Evolutionary conservation across 2,329 filamentous ascomycete genomes (phyloP), one percentile per base, ranked within the genome.

Genomic region (Chrysosporium keratinophilum): DNA sequence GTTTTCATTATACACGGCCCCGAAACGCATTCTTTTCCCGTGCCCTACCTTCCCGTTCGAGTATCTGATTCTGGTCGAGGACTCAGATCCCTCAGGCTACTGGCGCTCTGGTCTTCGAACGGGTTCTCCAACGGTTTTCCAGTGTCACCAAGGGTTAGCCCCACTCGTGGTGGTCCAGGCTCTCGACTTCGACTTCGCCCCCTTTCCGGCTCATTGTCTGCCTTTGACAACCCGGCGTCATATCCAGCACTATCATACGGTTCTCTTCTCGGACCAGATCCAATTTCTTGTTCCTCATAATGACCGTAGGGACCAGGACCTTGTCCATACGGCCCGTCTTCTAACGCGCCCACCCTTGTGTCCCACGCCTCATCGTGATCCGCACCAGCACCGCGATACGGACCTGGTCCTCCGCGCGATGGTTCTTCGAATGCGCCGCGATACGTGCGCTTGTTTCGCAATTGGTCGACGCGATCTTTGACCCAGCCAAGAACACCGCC

Each of bases 311-410:
- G 71, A 1, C 79, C 79, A 65, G 83, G 82, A 1, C 50, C 57
- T 11, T 70, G 72, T 64, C 85, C 82, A 15, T 83, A 80, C 2
- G 50, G 50, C 9, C 50, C 50, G 17, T 52, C 50, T 67, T 90
- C 87, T 61, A 50, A 34, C 15, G 82, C 77, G 55, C 85, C 86
- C 3, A 94, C 87, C 56, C 86, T 76, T 58, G 86, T 72, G 71
- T 93, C 87, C 88, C 88, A 95, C 1, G 87, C 87, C 64, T 90
- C 87, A 65, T 94, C 88, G 1, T 86, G 86, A 63, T 93, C 88
- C 17, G 52, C 44, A 12, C 41, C 42, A 88, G 77, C 56, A n/a
- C 57, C 56, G n/a, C 56, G 49, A 37, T 58, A 58, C 3, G 82
- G 75, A 19, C 81, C 81, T 52, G 79, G 70, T 52, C 76, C 74